Conservation (phyloP, 129 eudicot genomes). For the Artemisia argyi region DNA sequence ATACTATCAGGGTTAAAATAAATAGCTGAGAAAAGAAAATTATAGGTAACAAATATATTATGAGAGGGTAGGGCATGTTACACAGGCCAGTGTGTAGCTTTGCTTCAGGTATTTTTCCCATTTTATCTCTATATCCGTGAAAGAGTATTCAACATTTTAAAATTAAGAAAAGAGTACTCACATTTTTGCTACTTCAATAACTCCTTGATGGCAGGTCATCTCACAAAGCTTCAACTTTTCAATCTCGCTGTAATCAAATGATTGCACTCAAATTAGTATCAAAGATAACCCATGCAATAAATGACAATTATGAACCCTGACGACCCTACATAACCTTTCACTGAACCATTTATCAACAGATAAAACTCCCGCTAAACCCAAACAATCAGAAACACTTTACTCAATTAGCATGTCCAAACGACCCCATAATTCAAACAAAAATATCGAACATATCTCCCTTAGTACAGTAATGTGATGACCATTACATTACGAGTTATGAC, state of each 20-base stretch:
- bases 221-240: slow-evolving; percentile 95
- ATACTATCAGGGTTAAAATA: too few species aligned
- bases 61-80: too few species aligned
- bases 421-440: background rate
- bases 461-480: slow-evolving; percentile 3
- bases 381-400: too few species aligned
- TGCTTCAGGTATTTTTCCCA: background rate
- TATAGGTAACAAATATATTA: too few species aligned
- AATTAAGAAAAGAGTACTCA: slow-evolving; percentile 32
- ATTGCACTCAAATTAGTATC: slow-evolving; percentile 24
- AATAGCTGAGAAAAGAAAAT: too few species aligned
- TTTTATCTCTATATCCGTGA: background rate
- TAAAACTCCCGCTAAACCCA: too few species aligned
- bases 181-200: slow-evolving; percentile 93
- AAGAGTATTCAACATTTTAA: background rate
- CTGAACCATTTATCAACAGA: too few species aligned
- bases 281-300: too few species aligned
- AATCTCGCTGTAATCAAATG: slow-evolving; percentile 62
- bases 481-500: background rate
- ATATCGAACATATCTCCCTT: background rate
- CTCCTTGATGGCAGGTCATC: slow-evolving; percentile 93
- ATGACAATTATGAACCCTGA: too few species aligned
- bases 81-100: too few species aligned
- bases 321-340: too few species aligned
- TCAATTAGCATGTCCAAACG: too few species aligned